Evolutionary conservation across 495 filamentous ascomycete genomes (phyloP).

Genomic region (Astrocystis sublimbata): DNA sequence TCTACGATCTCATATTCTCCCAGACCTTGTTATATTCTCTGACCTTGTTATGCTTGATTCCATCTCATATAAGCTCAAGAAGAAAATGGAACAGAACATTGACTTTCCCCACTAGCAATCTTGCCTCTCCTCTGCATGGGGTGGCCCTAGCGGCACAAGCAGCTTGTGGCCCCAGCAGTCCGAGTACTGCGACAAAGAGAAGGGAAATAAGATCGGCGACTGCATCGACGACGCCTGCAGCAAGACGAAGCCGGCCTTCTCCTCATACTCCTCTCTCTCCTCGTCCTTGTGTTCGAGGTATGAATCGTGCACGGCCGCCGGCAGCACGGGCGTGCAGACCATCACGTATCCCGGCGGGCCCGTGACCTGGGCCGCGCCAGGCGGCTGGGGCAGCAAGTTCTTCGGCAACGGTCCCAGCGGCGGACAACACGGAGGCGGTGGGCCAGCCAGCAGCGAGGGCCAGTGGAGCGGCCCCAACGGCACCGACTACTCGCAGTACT

Average conservation of each 20-base stretch:
- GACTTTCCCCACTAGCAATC: slow-evolving; percentile 32
- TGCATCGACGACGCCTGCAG: slow-evolving; percentile 43
- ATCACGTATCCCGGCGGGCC: slow-evolving; percentile 42
- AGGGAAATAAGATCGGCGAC: slow-evolving; percentile 34
- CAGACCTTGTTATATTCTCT: too few species aligned
- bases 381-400: slow-evolving; percentile 23
- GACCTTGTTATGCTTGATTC: background rate
- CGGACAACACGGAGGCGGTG: slow-evolving; percentile 13
- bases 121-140: slow-evolving; percentile 46
- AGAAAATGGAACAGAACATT: background rate
- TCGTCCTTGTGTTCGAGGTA: slow-evolving; percentile 42
- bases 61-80: background rate
- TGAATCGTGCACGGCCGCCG: slow-evolving; percentile 40
- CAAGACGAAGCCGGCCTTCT: slow-evolving; percentile 40
- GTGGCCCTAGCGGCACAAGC: slow-evolving; percentile 24
- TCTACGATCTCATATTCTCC: slow-evolving; percentile 7
- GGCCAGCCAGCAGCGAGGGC: too few species aligned
- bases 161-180: slow-evolving; percentile 45
- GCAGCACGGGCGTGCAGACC: slow-evolving; percentile 44
- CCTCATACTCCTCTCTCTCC: slow-evolving; percentile 43
- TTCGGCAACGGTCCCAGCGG: slow-evolving; percentile 11
- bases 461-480: slow-evolving; percentile 15
- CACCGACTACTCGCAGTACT: slow-evolving; percentile 28
- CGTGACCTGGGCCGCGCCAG: slow-evolving; percentile 38
- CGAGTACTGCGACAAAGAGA: slow-evolving; percentile 42